phyloP scores from a whole-genome alignment of 192 early-diverging fungal genomes.

The Rhizoclosmatium globosum region DNA sequence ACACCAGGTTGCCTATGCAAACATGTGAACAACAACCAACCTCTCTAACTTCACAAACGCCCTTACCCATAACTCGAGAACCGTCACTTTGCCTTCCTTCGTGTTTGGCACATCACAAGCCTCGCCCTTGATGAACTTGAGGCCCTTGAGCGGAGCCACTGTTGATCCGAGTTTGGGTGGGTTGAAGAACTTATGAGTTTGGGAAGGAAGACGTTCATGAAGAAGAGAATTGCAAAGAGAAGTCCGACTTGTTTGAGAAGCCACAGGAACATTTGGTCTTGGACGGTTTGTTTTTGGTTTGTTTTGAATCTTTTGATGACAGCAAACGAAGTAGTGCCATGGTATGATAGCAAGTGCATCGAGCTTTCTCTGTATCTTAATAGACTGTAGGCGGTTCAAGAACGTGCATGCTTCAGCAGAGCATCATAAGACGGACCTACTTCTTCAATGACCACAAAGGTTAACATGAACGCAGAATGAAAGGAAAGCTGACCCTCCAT shows the following conservation, averaged over 20 bases:
- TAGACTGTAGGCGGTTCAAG: constrained; percentile 4
- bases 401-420: neutral
- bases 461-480: neutral
- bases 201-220: neutral
- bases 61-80: constrained; percentile 8
- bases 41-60: neutral
- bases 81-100: constrained; percentile 11
- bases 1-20: constrained; percentile 16
- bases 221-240: neutral
- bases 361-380: too few species aligned
- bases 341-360: too few species aligned
- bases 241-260: neutral
- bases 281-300: too few species aligned
- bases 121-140: constrained; percentile 23
- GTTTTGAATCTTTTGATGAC: too few species aligned
- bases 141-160: neutral
- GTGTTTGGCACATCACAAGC: neutral
- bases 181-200: constrained; percentile 4
- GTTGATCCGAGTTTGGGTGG: constrained; percentile 6
- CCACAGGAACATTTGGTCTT: neutral
- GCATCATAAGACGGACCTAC: constrained; percentile 5
- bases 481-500: neutral
- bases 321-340: too few species aligned
- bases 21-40: neutral
- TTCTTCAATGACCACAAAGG: neutral